Evolutionary conservation across 495 filamentous ascomycete genomes (phyloP), one percentile per base, ranked within the genome.

Genomic region (Lasiosphaeris hirsuta): DNA sequence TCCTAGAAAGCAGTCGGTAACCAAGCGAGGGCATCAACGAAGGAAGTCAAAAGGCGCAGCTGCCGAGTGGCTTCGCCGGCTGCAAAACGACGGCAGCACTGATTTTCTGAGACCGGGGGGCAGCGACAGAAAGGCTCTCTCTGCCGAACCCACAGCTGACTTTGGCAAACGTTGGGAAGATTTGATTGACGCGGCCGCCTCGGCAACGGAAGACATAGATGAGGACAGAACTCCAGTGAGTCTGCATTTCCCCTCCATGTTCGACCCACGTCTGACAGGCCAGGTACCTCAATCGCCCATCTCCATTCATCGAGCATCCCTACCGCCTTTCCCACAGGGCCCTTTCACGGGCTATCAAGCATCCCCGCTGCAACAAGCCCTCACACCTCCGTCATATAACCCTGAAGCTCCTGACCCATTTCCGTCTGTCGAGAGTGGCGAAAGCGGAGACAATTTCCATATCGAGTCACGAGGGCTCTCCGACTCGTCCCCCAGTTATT

Each of bases 141-240:
- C 90, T 3, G 89, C 90, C 19, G 92, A 96, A 69, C 90, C 92
- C 13, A 80, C 85, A 34, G 84, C 81, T 59, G 82, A 86, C 43
- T 89, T 86, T 70, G 90, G 90, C 40, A 93, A 92, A 76, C 80
- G 92, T 65, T 96, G 92, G 92, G 90, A 96, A 71, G 92, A 96
- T 70, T 73, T 96, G 58, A 92, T 96, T 55, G 92, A 96, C 71
- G 92, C 92, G 9, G 72, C 72, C 18, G 87, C 91, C 13, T 95
- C 90, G 37, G 90, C 90, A 9, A 96, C 90, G 7, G 91, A 96
- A 78, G 92, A 94, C 72, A 90, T 94, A 62, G 90, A 93, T 63
- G 83, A 86, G 62, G 89, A 93, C 60, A 83, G 90, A 68, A 92
- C 88, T 62, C 88, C 88, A 59, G 88, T 90, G 78, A 80, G 84